Evolutionary conservation across 768 basidiomycete genomes (phyloP).

Genomic region (Suillus discolor): DNA sequence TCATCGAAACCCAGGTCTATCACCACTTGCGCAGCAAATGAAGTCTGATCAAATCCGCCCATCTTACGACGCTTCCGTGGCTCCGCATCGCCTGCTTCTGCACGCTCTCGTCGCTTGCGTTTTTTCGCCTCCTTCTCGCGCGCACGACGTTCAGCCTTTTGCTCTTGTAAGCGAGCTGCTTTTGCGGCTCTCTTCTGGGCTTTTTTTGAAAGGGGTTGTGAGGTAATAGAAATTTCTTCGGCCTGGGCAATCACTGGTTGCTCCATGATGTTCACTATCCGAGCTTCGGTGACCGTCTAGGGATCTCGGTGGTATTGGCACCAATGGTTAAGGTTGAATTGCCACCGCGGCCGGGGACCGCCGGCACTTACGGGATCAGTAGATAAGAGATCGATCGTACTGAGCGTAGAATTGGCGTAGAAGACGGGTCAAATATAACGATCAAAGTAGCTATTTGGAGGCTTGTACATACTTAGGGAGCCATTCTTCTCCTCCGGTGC

Average conservation of each 20-base stretch:
- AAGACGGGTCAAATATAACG: background rate
- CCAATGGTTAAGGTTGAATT: constrained; percentile 7
- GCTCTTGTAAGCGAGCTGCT: constrained; percentile 61
- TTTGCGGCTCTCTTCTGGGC: constrained; percentile 78
- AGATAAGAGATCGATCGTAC: constrained; percentile 6
- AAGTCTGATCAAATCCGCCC: constrained; percentile 27
- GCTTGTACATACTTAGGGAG: background rate
- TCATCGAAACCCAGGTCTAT: constrained; percentile 94
- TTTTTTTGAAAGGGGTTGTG: constrained; percentile 63
- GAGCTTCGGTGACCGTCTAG: background rate
- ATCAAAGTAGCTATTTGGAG: background rate
- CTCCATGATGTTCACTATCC: constrained; percentile 27
- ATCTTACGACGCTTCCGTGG: constrained; percentile 24
- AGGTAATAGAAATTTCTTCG: constrained; percentile 15
- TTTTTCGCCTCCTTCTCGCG: constrained; percentile 78
- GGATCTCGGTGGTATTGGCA: background rate
- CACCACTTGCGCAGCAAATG: constrained; percentile 67
- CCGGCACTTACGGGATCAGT: constrained; percentile 2
- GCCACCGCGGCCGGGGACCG: constrained; percentile 9
- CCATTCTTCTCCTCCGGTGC: background rate
- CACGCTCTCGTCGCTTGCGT: constrained; percentile 64
- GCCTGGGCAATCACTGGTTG: constrained; percentile 19
- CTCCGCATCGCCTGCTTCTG: constrained; percentile 62
- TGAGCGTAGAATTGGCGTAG: too few species aligned
- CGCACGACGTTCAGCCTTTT: constrained; percentile 74